Conservation (phyloP, 1,284 basidiomycete genomes). For the Heliocybe sulcata region DNA sequence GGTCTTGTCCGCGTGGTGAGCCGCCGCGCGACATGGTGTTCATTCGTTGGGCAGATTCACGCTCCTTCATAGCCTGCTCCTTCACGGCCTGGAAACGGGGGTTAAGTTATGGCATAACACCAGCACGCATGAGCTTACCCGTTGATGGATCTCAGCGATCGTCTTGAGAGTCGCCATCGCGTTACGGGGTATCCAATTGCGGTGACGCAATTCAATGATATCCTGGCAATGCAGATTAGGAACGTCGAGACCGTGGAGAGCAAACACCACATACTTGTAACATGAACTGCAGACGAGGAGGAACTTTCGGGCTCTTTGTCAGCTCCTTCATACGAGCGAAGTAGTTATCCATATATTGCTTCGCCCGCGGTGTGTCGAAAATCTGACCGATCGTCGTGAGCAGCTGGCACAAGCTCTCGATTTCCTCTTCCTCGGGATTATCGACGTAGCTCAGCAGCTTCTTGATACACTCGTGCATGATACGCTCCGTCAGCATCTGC, state of each 20-base stretch:
- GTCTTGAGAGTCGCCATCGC: constrained; percentile 79
- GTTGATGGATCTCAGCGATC: constrained; percentile 44
- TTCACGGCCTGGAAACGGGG: constrained; percentile 45
- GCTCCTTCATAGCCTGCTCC: constrained; percentile 64
- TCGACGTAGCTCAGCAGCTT: constrained; percentile 89
- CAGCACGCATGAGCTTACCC: constrained; percentile 1
- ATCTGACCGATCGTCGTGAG: constrained; percentile 82
- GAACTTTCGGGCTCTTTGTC: constrained; percentile 66
- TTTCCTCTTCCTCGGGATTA: constrained; percentile 95
- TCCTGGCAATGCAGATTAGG: constrained; percentile 15
- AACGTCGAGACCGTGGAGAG: neutral
- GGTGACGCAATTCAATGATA: constrained; percentile 82
- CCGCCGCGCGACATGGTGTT: constrained; percentile 69
- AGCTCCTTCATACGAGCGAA: constrained; percentile 87
- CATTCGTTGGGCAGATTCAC: constrained; percentile 45
- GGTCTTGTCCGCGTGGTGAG: constrained; percentile 82
- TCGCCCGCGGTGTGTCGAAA: constrained; percentile 77
- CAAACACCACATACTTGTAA: constrained; percentile 58
- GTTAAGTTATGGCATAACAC: neutral
- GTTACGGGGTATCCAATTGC: constrained; percentile 77
- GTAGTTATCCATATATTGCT: constrained; percentile 87
- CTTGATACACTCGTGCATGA: constrained; percentile 90
- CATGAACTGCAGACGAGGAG: constrained; percentile 92
- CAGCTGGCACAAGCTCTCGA: constrained; percentile 93
- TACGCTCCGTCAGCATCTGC: constrained; percentile 32